Base-by-base conservation (phyloP, 257 asterid genomes). In the Solanum microdontum region DNA sequence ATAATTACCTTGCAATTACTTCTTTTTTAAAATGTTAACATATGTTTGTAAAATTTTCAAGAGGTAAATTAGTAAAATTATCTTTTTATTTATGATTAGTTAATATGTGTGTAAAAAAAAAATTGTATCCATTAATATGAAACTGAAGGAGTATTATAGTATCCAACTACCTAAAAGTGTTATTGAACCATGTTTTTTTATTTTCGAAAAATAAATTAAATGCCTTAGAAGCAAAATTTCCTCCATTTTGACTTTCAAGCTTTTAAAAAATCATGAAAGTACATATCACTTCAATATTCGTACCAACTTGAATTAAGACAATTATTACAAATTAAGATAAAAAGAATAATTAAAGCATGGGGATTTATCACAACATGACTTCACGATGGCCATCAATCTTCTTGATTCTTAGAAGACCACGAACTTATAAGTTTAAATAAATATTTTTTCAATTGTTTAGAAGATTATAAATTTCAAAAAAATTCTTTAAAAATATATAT, bases 311-410 rank as follows among this genome's bases (percentile, higher is more conserved):
- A 80, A 45, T 80, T 80, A 80, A 80, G 14, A 45, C 2, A 48
- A 19, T 80, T 80, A n/a, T n/a, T n/a, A n/a, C n/a, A 28, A 14
- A 26, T 80, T 45, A 11, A 45, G 11, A 30, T 28, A 64, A 3
- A 82, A 48, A 28, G 69, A 48, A 82, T 48, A 43, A 26, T 80
- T 26, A 45, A 80, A 17, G 24, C 68, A 45, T 45, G 24, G 37
- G 39, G 39, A 30, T 30, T 15, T 45, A 4, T 30, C 17, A 82
- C 40, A 82, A 82, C 40, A 82, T 45, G 85, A 69, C 69, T 82
- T 82, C 85, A 82, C 69, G 40, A 82, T 82, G 26, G 85, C 85
- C 40, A 48, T 82, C 43, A 82, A 45, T 45, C 26, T 45, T 45
- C 40, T 82, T 28, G 69, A 48, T 48, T 45, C 84, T 45, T 82